Base-by-base conservation (phyloP, 2,329 filamentous ascomycete species). In the Venturia asperata region DNA sequence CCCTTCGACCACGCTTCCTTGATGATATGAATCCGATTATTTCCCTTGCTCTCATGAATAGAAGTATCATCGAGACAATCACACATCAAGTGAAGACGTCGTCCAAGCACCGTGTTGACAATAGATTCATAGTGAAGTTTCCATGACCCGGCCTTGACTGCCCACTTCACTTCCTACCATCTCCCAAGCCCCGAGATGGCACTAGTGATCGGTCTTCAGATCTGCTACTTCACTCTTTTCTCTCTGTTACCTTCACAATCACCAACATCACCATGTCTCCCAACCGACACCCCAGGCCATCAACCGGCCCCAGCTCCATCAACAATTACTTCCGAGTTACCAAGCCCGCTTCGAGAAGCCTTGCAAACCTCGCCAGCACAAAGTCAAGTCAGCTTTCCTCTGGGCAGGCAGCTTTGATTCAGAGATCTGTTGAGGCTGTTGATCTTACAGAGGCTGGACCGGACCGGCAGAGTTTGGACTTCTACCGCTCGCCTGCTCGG, bases 261-360 rank as follows among this genome's bases (percentile, higher is more conserved):
- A 37, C 27, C 9, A 58, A 58, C 30, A 27, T 37, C 17, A 58
- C 30, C 52, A 58, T 58, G 52, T 58, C 52, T 58, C 10, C 52
- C 13, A 37, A 4, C 30, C 52, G 27, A 11, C 52, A 2, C 2
- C 52, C 27, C 27, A 55, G 27, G 21, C 49, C 30, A 17, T 19
- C 45, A 5, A 47, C 17, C 17, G 30, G 27, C 52, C 24, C 52
- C 21, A 15, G 30, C 9, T 15, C 52, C 9, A 34, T 58, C 52
- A 58, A 58, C 9, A n/a, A 37, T 37, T 58, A 58, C 52, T 58
- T 34, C 17, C 27, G 52, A 19, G 52, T 58, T 27, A 37, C 30
- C 5, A 58, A 58, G n/a, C 30, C 52, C 15, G 13, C 52, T 58
- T n/a, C 52, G 6, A n/a, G 52, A 37, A 17, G 19, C 30, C 52